These are phyloP conservation scores for Lipomyces starkeyi DNA, from an alignment of 805 yeast species.

Conservation along the genomic window DNA sequence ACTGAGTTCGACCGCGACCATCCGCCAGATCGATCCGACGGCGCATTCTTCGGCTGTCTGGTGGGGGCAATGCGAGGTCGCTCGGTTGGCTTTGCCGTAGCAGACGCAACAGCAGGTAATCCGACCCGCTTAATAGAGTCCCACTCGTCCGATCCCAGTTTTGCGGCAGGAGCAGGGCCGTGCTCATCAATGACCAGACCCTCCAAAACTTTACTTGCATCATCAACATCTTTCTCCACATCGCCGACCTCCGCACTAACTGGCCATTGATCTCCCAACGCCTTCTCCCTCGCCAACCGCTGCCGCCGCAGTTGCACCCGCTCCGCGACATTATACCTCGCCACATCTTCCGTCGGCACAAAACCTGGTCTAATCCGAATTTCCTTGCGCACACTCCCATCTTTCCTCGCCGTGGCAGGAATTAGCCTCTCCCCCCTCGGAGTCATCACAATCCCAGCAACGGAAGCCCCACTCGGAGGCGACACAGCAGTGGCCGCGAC, in stretches of 20 bases:
- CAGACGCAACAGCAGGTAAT: neutral
- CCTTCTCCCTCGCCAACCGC: slow-evolving; percentile 24
- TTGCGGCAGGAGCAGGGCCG: neutral
- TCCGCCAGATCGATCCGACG: neutral
- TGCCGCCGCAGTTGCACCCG: slow-evolving; percentile 24
- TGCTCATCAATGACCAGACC: neutral
- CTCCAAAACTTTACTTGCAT: neutral
- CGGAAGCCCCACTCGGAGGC: neutral
- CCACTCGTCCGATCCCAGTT: neutral
- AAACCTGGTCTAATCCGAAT: slow-evolving; percentile 43
- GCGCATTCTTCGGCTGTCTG: neutral
- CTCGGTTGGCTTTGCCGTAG: neutral
- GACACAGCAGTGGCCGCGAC: neutral
- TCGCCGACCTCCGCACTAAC: neutral
- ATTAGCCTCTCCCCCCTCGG: slow-evolving; percentile 27
- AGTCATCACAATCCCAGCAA: slow-evolving; percentile 28
- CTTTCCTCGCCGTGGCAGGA: slow-evolving; percentile 41
- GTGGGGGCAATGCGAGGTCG: neutral
- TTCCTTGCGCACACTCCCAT: slow-evolving; percentile 43
- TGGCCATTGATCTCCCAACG: neutral
- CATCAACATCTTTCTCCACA: neutral
- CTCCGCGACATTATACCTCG: slow-evolving; percentile 33
- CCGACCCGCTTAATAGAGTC: neutral
- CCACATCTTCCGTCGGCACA: slow-evolving; percentile 43
- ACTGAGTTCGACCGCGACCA: neutral